Evolutionary conservation across 164 flowering plant genomes (phyloP).

Genomic region (Annona squamosa): DNA sequence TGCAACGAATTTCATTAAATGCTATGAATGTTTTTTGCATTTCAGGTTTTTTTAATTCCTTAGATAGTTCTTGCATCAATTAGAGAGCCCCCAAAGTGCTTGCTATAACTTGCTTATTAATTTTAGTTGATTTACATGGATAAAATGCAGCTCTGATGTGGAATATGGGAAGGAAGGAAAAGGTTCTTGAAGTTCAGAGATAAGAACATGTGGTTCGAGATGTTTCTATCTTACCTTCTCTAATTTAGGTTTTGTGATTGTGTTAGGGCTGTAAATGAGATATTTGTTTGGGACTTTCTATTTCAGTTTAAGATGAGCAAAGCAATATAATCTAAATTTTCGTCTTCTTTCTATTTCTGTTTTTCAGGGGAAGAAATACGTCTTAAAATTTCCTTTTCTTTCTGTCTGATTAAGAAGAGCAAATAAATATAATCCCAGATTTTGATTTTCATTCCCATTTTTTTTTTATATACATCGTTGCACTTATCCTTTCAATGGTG

Average conservation of each 20-base stretch:
- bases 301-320: not conserved
- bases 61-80: not conserved
- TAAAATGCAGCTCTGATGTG: not conserved
- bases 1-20: too few relatives aligned
- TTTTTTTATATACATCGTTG: too few relatives aligned
- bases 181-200: constrained; percentile 26
- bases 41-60: not conserved
- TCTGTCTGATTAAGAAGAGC: too few relatives aligned
- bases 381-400: too few relatives aligned
- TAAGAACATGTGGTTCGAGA: constrained; percentile 9
- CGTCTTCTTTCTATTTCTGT: too few relatives aligned
- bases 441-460: too few relatives aligned
- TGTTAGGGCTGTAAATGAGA: not conserved
- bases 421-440: too few relatives aligned
- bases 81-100: not conserved
- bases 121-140: not conserved
- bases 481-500: too few relatives aligned
- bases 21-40: not conserved
- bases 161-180: constrained; percentile 25
- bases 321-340: not conserved
- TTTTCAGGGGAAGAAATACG: too few relatives aligned
- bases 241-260: not conserved
- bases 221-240: not conserved
- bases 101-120: not conserved
- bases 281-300: not conserved